Evolutionary conservation across 768 basidiomycete species (phyloP).

Genomic region (Rhizopogon vesiculosus): DNA sequence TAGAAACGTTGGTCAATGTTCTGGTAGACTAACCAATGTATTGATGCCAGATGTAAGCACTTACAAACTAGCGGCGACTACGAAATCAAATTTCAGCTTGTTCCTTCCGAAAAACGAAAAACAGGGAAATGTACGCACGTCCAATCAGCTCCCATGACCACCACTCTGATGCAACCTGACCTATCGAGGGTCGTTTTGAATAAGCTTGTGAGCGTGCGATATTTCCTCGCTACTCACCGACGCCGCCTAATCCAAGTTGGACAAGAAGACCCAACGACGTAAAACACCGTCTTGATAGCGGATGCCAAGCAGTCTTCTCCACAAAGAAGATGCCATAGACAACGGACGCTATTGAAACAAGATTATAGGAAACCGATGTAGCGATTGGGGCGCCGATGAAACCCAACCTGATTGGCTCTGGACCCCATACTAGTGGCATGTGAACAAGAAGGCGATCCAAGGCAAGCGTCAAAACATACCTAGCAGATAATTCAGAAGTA

Average conservation of each 20-base stretch:
- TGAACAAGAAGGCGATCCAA: neutral
- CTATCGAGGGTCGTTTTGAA: conserved; percentile 21
- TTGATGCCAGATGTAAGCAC: conserved; percentile 7
- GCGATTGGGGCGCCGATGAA: conserved; percentile 92
- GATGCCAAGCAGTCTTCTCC: conserved; percentile 80
- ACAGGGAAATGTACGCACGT: conserved; percentile 15
- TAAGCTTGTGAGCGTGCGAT: neutral
- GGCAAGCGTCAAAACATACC: conserved; percentile 35
- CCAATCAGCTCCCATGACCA: conserved; percentile 94
- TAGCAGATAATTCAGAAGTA: conserved; percentile 75
- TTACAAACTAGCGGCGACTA: conserved; percentile 52
- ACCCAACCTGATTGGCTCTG: conserved; percentile 68
- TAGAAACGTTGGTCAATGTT: conserved; percentile 14
- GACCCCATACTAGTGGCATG: conserved; percentile 69
- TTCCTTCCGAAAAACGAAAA: neutral
- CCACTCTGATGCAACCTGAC: conserved; percentile 88
- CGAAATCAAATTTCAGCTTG: conserved; percentile 2
- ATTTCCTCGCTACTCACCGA: conserved; percentile 37
- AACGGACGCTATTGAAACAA: conserved; percentile 60
- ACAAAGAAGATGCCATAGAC: conserved; percentile 61
- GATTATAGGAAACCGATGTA: conserved; percentile 82
- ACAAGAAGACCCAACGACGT: conserved; percentile 63
- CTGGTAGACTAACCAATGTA: neutral
- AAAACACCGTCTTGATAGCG: conserved; percentile 58
- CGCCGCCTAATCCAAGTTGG: conserved; percentile 76